Evolutionary conservation across 2,329 filamentous ascomycete genomes (phyloP).

Genomic region (Harringtonia lauricola): DNA sequence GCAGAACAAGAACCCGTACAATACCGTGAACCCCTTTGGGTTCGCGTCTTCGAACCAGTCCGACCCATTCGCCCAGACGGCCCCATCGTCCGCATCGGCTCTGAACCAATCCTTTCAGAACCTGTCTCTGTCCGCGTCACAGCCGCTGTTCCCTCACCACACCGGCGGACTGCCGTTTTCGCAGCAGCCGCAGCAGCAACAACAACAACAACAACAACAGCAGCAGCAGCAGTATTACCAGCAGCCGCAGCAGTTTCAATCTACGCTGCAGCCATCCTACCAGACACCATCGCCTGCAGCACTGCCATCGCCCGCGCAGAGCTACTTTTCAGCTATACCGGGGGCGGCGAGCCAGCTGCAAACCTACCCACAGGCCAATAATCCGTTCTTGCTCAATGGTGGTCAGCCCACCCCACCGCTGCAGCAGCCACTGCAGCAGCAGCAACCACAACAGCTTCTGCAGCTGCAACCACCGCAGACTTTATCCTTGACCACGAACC

Average conservation of each 20-base stretch:
- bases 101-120: slow-evolving; percentile 65
- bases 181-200: slow-evolving; percentile 16
- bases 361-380: slow-evolving; percentile 20
- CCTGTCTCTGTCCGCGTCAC: slow-evolving; percentile 51
- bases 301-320: slow-evolving; percentile 1
- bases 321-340: slow-evolving; percentile 5
- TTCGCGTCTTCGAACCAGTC: slow-evolving; percentile 27
- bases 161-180: slow-evolving; percentile 45
- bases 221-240: slow-evolving; percentile 21
- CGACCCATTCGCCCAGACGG: slow-evolving; percentile 13
- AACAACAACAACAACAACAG: slow-evolving; percentile 4
- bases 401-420: slow-evolving; percentile 1
- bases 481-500: slow-evolving; percentile 28
- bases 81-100: slow-evolving; percentile 13
- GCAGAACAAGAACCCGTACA: slow-evolving; percentile 44
- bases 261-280: background rate
- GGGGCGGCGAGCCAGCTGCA: slow-evolving; percentile 1
- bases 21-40: slow-evolving; percentile 58
- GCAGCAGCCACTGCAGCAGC: slow-evolving; percentile 19
- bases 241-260: slow-evolving; percentile 25
- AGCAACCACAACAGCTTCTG: slow-evolving; percentile 16
- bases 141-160: slow-evolving; percentile 59
- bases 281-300: slow-evolving; percentile 1
- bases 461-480: slow-evolving; percentile 19
- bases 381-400: slow-evolving; percentile 34